A percentile compares a stretch with the other conserved stretches of the same genome.
phyloP scores from a whole-genome alignment of 1,284 basidiomycete species.

The Ustilago xerochloae region DNA sequence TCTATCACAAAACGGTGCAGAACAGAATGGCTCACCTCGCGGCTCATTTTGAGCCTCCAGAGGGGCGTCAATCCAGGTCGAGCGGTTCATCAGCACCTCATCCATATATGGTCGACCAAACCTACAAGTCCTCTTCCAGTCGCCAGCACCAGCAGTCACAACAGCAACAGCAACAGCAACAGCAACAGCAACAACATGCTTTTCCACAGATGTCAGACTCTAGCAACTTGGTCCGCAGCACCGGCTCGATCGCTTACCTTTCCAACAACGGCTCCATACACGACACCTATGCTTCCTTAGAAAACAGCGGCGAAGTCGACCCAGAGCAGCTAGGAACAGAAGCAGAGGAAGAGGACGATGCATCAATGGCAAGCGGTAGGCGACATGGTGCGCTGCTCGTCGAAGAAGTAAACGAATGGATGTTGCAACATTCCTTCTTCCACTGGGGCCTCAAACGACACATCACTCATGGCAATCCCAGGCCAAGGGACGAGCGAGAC shows the following conservation, averaged over 20 bases:
- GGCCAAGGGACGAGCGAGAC: conserved; percentile 76
- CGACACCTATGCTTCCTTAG: conserved; percentile 9
- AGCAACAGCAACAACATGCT: conserved; percentile 14
- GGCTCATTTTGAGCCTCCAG: conserved; percentile 39
- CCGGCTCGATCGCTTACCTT: conserved; percentile 4
- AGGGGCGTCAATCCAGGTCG: conserved; percentile 14
- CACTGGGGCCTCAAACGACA: conserved; percentile 76
- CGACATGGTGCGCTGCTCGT: conserved; percentile 64
- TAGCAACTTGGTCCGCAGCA: conserved; percentile 11
- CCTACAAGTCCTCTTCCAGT: conserved; percentile 11
- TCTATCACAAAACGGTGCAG: background rate
- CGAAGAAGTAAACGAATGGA: conserved; percentile 63
- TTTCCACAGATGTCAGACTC: conserved; percentile 28
- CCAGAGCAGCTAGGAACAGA: conserved; percentile 34
- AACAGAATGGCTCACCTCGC: conserved; percentile 42
- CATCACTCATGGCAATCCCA: conserved; percentile 85
- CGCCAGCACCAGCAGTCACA: conserved; percentile 13
- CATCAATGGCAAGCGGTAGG: conserved; percentile 57
- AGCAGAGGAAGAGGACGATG: conserved; percentile 53
- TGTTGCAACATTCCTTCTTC: conserved; percentile 63
- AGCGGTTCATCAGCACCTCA: conserved; percentile 21
- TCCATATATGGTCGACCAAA: conserved; percentile 15
- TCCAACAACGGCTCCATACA: conserved; percentile 2
- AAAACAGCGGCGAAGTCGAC: conserved; percentile 30
- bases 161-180: conserved; percentile 10